Base-by-base conservation (phyloP, 208 protist species). In the Crithidia fasciculata region DNA sequence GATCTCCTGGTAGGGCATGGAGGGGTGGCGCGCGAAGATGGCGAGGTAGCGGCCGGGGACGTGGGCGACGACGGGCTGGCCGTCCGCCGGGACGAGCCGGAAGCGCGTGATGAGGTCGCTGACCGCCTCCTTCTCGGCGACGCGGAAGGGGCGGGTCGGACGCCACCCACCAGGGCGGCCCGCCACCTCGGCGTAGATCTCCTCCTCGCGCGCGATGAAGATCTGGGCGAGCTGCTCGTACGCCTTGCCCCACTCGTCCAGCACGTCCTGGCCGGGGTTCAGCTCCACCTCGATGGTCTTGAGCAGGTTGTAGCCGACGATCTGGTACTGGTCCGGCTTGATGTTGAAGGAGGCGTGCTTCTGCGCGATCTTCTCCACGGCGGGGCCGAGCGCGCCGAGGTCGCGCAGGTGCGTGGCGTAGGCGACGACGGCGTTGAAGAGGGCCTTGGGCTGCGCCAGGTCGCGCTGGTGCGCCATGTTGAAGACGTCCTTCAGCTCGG, bases 401-500 rank as follows among this genome's bases (percentile, higher is more conserved):
- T 84, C 61, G 49, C 69, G 80, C 59, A 84, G 80, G 71, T 84
- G 68, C 54, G 77, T 76, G 39, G 80, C 80, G 74, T 84, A 84
- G 58, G 70, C 80, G 8, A 81, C 80, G 19, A 84, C 66, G n/a
- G 80, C 63, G 69, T 84, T 77, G 63, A 84, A 84, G 53, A 84
- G 80, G 39, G 80, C 80, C 69, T 74, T 75, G 36, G 80, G 80
- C 80, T 84, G 80, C 49, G 63, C 56, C 5, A 84, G 64, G 64
- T 74, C 60, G 47, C 50, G 63, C 74, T 84, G 80, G 55, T 84
- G 80, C 54, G 80, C 74, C 49, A 81, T 74, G 72, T 81, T 84
- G 75, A 84, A 84, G 57, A 84, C 49, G 57, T 84, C 75, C 61
- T 84, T 84, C 62, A 84, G 63, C 80, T 84, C 80, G 9, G 74